These are phyloP conservation scores for Triadica sebifera DNA, from an alignment of 345 rosid genomes.

Conservation along the genomic window DNA sequence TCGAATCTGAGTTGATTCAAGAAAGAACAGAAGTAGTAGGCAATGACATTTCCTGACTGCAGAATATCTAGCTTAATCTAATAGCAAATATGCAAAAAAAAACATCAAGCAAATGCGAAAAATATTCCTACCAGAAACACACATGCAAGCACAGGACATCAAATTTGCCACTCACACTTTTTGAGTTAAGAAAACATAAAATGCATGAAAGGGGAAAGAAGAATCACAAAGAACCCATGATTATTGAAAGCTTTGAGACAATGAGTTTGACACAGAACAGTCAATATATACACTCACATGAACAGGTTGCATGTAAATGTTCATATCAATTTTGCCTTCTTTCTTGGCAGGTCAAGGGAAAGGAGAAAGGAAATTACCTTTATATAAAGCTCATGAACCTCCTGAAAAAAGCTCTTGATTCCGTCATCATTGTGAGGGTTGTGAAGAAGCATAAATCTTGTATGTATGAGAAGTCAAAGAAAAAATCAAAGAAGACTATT, in stretches of 20 bases:
- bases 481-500: constrained; percentile 8
- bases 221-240: background rate
- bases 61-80: background rate
- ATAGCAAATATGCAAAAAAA: background rate
- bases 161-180: background rate
- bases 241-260: background rate
- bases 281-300: background rate
- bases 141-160: background rate
- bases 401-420: constrained; percentile 92
- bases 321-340: background rate
- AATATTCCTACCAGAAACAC: background rate
- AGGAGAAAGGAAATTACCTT: constrained; percentile 36
- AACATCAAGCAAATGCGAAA: background rate
- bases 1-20: background rate
- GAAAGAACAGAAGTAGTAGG: background rate
- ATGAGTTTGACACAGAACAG: background rate
- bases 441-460: constrained; percentile 91
- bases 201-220: too few species aligned
- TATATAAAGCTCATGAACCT: constrained; percentile 72
- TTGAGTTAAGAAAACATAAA: too few species aligned
- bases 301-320: background rate
- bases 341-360: background rate
- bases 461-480: constrained; percentile 66
- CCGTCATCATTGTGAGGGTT: constrained; percentile 96
- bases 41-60: background rate